Conservation (phyloP, 495 filamentous ascomycete species). For the Tuber aestivum region DNA sequence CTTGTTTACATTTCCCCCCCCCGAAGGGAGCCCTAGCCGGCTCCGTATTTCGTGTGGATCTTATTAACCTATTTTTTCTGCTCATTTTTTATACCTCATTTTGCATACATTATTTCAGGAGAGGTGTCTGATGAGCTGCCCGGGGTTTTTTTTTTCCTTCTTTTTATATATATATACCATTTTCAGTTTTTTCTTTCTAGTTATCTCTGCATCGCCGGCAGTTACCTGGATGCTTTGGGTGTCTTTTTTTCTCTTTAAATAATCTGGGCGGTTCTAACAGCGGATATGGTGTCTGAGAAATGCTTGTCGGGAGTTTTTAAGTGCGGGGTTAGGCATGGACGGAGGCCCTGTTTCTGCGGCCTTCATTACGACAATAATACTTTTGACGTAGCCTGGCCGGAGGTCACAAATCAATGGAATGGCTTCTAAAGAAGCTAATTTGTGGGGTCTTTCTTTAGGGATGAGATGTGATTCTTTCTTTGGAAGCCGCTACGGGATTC, state of each 20-base stretch:
- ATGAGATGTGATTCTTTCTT: background rate
- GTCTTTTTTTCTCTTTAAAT: constrained; percentile 21
- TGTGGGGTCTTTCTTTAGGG: background rate
- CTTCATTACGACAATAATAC: background rate
- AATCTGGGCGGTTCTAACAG: constrained; percentile 18
- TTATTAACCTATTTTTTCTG: background rate
- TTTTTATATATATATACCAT: background rate
- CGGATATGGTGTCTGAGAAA: background rate
- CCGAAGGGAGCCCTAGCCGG: background rate
- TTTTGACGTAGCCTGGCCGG: background rate
- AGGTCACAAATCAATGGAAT: background rate
- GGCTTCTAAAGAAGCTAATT: background rate
- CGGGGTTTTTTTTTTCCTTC: background rate
- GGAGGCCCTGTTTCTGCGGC: background rate
- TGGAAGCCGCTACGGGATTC: background rate
- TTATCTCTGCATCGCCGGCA: constrained; percentile 5
- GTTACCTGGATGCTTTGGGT: background rate
- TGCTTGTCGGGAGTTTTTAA: background rate
- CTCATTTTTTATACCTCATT: background rate
- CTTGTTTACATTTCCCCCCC: constrained; percentile 18
- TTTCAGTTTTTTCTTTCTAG: background rate
- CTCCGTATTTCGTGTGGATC: constrained; percentile 2
- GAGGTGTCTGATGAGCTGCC: background rate
- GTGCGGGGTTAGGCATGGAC: background rate
- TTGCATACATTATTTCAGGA: background rate